phyloP scores from a whole-genome alignment of 2,329 filamentous ascomycete species.

The Arthrobotrys musiformis region DNA sequence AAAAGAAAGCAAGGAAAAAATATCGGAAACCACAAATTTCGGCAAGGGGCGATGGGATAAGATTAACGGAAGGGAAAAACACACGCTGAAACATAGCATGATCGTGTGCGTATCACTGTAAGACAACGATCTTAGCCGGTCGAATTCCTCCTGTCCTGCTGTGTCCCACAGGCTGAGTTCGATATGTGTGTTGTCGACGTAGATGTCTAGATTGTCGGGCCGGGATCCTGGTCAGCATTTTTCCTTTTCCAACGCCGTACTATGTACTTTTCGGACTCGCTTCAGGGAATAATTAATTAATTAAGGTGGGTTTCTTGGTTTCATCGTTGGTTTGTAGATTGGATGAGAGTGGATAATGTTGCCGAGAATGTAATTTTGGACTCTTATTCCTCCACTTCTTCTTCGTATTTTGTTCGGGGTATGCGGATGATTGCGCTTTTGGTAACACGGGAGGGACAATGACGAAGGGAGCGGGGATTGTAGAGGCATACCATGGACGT shows the following conservation, averaged over 20 bases:
- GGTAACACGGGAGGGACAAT: constrained; percentile 23
- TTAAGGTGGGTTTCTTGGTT: too few species aligned
- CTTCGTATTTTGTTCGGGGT: constrained; percentile 22
- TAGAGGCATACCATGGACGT: constrained; percentile 85
- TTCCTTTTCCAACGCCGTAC: not conserved
- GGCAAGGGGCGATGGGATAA: not conserved
- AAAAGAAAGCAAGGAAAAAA: too few species aligned
- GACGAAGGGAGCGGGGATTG: not conserved
- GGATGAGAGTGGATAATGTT: not conserved
- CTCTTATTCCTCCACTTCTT: too few species aligned
- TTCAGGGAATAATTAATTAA: constrained; percentile 20
- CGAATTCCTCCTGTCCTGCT: constrained; percentile 98
- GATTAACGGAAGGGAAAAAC: too few species aligned
- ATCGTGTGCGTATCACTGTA: constrained; percentile 99
- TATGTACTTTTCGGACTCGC: not conserved
- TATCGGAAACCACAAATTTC: not conserved
- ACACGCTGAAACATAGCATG: constrained; percentile 94
- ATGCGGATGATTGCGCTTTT: constrained; percentile 34
- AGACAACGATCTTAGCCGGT: constrained; percentile 90
- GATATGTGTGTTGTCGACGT: constrained; percentile 96
- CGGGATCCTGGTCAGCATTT: constrained; percentile 12
- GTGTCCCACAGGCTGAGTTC: constrained; percentile 99
- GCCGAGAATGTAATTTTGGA: not conserved
- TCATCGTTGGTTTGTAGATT: constrained; percentile 26
- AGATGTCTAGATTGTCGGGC: constrained; percentile 74